Conservation (phyloP, 1,139 yeast species). For the Zhuliangozyma blackwelliae region DNA sequence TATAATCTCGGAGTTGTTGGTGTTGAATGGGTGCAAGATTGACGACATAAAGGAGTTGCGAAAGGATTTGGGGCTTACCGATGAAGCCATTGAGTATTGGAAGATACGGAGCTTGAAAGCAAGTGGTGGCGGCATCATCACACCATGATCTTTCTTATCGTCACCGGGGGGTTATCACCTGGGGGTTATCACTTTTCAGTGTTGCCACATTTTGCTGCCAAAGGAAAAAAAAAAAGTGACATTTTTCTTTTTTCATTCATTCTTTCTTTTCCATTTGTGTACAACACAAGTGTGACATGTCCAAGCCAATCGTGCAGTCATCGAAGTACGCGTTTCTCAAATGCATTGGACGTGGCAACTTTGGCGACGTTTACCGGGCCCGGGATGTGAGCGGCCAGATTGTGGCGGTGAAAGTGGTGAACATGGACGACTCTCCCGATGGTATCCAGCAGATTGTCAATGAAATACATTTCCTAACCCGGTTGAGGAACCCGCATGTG, state of each 20-base stretch:
- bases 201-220: too few relatives aligned
- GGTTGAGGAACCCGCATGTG: constrained; percentile 58
- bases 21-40: constrained; percentile 58
- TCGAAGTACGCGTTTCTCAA: constrained; percentile 38
- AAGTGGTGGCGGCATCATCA: constrained; percentile 11
- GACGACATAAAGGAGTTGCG: constrained; percentile 22
- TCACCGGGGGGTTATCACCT: too few relatives aligned
- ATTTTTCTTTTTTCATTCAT: too few relatives aligned
- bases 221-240: too few relatives aligned
- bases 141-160: too few relatives aligned
- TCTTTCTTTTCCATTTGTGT: too few relatives aligned
- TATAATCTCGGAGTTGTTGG: constrained; percentile 69
- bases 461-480: constrained; percentile 71
- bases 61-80: constrained; percentile 29
- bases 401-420: constrained; percentile 74
- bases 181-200: too few relatives aligned
- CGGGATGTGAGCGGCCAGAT: constrained; percentile 13
- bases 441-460: constrained; percentile 61
- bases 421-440: constrained; percentile 70
- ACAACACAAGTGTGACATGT: too few relatives aligned
- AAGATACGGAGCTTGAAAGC: constrained; percentile 32
- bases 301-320: too few relatives aligned
- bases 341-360: constrained; percentile 79
- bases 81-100: constrained; percentile 54
- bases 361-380: constrained; percentile 82